Evolutionary conservation across 148 eudicot genomes (phyloP), one percentile per base, ranked within the genome.

Genomic region (Fagopyrum esculentum): DNA sequence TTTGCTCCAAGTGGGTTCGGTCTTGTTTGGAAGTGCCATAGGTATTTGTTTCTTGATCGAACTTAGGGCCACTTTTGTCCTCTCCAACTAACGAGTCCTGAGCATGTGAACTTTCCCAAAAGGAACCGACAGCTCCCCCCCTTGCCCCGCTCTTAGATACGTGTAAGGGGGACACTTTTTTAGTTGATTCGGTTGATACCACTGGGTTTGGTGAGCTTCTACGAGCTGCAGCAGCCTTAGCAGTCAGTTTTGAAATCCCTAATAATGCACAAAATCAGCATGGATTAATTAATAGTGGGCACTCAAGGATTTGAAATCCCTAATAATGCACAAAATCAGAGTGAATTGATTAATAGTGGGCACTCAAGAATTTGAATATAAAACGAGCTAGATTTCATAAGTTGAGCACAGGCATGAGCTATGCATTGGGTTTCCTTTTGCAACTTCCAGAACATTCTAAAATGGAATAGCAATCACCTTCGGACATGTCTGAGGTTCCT

Each of bases 161-260:
- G 68, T 61, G 81, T 61, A 78, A 59, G 52, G 87, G 83, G 11
- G 91, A 77, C 78, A 56, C 64, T 74, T 74, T 84, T 74, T 77
- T 86, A 74, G 82, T 81, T 73, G 93, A 52, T 83, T 92, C 96
- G 69, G 84, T 73, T 73, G 84, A 69, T 76, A 86, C 79, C 71
- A 97, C 96, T 63, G 89, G 91, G 54, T 94, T 89, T 54, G 97
- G 97, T 22, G 99, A 93, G 76, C 86, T 89, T 88, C 99, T 89
- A 69, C 90, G 89, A 79, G 97, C 91, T 84, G 81, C 79, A 50
- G 89, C 87, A 78, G 87, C 73, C 82, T 83, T 92, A 78, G 76
- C 77, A 46, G 80, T 63, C 56, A 87, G 76, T 78, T 78, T 92
- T 69, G 89, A 70, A 75, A 75, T 75, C 74, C 93, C 93, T 92